Evolutionary conservation across 257 asterid species (phyloP), one percentile per base, ranked within the genome.

Genomic region (Penstemon eatonii): DNA sequence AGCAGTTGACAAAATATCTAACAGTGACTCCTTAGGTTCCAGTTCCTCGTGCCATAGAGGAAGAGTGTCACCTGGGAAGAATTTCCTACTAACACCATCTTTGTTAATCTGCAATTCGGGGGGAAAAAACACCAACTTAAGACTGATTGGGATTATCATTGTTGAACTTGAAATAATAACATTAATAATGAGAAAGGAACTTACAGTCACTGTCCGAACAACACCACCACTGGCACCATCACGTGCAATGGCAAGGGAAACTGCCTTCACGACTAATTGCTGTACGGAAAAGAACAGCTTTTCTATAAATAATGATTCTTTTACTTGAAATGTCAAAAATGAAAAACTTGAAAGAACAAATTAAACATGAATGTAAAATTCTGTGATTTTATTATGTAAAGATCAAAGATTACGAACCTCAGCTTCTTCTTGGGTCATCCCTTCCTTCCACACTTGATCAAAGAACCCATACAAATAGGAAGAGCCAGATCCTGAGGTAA

Each of bases 161-260:
- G 33, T 1, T 25, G 33, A 25, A 25, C 33, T 2, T 25, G 33
- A 25, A 25, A 25, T 25, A 25, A 25, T 25, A 25, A 25, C 2
- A 46, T 60, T 59, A 65, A 67, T 64, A 19, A 44, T 19, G 40
- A 71, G 71, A 69, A 76, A 76, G 60, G 45, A 71, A 84, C 96
- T 90, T 80, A 93, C 98, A 58, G 94, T 90, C 61, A 93, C 94
- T 7, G 98, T 93, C 12, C 98, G 91, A 59, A 93, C 94, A 72
- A 93, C 96, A 40, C 98, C 98, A 43, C 97, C 98, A 64, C 98
- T 90, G 68, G 98, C 97, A 73, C 98, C 97, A 83, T 93, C 98
- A 25, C 98, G 88, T 71, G 98, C 97, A 86, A 93, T 93, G 74
- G 98, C 97, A 75, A 93, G 98, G 71, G 98, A 93, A 72, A 90